Percentiles rank a stretch among this genome's conserved stretches.
phyloP scores from a whole-genome alignment of 495 filamentous ascomycete species.

The Jackrogersella minutella region DNA sequence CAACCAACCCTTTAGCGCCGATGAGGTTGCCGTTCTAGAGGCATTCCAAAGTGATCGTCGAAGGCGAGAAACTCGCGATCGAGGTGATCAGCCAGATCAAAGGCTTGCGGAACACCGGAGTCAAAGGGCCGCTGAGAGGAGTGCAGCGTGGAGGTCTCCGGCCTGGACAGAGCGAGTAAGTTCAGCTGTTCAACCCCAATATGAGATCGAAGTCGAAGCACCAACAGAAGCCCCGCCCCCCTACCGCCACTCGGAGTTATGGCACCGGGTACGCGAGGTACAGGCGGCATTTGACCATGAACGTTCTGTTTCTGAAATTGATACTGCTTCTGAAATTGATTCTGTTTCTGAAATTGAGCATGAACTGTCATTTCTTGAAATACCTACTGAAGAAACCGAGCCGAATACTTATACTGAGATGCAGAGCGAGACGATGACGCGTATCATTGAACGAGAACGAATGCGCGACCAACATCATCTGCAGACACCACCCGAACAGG shows the following conservation, averaged over 20 bases:
- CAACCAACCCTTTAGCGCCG: conserved; percentile 51
- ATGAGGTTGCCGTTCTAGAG: conserved; percentile 58
- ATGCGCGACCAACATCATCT: conserved; percentile 36
- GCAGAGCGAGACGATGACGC: conserved; percentile 40
- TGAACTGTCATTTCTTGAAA: too few relatives aligned
- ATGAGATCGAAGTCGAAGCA: not conserved
- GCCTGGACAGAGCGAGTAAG: conserved; percentile 41
- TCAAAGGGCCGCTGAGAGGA: conserved; percentile 32
- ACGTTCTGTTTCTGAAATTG: too few relatives aligned
- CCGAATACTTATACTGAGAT: conserved; percentile 1
- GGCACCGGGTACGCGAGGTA: too few relatives aligned
- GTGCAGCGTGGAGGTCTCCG: conserved; percentile 29
- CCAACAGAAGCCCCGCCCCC: not conserved
- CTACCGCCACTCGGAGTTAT: too few relatives aligned
- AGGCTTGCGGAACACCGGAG: conserved; percentile 37
- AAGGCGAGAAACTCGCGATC: conserved; percentile 49
- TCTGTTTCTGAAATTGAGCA: too few relatives aligned
- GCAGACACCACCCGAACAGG: conserved; percentile 36
- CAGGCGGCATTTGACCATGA: too few relatives aligned
- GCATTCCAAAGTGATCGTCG: conserved; percentile 58
- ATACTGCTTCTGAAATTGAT: too few relatives aligned
- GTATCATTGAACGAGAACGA: conserved; percentile 43
- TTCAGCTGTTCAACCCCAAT: conserved; percentile 5
- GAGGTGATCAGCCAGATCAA: conserved; percentile 52
- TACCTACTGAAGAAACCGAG: too few relatives aligned